Conservation (phyloP, 805 yeast species). For the Ogataea corticis region DNA sequence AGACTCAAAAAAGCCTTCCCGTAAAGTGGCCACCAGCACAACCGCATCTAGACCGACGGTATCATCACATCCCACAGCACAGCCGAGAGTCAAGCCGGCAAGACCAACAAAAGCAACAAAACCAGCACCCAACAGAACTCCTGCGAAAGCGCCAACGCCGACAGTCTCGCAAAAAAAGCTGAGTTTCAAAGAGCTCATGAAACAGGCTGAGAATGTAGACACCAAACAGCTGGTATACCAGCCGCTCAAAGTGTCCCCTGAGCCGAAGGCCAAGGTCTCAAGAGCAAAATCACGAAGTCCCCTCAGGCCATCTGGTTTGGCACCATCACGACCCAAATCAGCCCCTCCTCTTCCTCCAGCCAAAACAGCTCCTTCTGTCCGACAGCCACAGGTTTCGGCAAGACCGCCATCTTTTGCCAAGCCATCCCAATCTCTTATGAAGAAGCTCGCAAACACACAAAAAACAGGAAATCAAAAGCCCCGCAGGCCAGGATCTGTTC, state of each 20-base stretch:
- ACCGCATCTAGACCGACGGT: not conserved
- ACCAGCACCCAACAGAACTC: constrained; percentile 1
- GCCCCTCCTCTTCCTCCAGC: constrained; percentile 1
- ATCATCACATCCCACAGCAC: not conserved
- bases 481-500: not conserved
- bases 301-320: too few relatives aligned
- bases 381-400: too few relatives aligned
- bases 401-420: constrained; percentile 40
- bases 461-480: constrained; percentile 20
- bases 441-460: constrained; percentile 38
- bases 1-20: constrained; percentile 19
- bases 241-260: constrained; percentile 19
- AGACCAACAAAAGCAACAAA: constrained; percentile 13
- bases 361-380: not conserved
- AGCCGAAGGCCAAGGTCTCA: too few relatives aligned
- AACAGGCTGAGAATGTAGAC: constrained; percentile 63
- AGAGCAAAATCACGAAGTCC: too few relatives aligned
- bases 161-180: constrained; percentile 36
- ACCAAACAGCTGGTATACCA: constrained; percentile 41
- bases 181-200: constrained; percentile 68
- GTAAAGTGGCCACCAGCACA: constrained; percentile 6
- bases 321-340: not conserved
- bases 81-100: constrained; percentile 12
- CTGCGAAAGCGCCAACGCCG: constrained; percentile 1
- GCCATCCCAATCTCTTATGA: constrained; percentile 57